phyloP scores from a whole-genome alignment of 495 filamentous ascomycete species.

The Pyrenula massariospora region DNA sequence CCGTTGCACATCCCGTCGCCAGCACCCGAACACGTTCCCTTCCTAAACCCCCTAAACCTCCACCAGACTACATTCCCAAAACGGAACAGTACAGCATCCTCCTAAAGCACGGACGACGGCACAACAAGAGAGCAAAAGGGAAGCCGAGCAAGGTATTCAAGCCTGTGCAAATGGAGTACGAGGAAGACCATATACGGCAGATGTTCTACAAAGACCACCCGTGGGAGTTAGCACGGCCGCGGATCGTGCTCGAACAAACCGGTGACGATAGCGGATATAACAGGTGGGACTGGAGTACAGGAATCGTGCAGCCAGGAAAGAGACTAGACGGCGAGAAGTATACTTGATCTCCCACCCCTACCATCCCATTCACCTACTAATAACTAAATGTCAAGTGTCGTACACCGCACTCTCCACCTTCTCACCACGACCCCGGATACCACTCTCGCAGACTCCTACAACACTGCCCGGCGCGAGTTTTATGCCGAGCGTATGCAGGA shows the following conservation, averaged over 20 bases:
- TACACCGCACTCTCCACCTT: slow-evolving; percentile 83
- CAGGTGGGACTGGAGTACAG: slow-evolving; percentile 76
- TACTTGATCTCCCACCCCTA: slow-evolving; percentile 6
- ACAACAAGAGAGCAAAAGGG: slow-evolving; percentile 26
- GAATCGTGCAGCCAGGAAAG: slow-evolving; percentile 64
- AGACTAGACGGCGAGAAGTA: slow-evolving; percentile 79
- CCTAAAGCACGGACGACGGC: slow-evolving; percentile 21
- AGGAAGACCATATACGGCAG: slow-evolving; percentile 70
- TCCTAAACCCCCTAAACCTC: neutral
- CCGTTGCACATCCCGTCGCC: slow-evolving; percentile 52
- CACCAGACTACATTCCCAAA: slow-evolving; percentile 9
- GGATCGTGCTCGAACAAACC: slow-evolving; percentile 72
- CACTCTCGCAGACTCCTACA: slow-evolving; percentile 62
- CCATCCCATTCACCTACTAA: neutral
- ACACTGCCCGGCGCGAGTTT: slow-evolving; percentile 80
- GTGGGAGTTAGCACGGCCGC: slow-evolving; percentile 89
- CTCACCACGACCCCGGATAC: slow-evolving; percentile 52
- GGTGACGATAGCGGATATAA: slow-evolving; percentile 64
- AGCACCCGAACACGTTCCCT: slow-evolving; percentile 31
- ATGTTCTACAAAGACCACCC: slow-evolving; percentile 89
- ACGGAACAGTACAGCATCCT: slow-evolving; percentile 23
- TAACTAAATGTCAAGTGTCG: slow-evolving; percentile 50
- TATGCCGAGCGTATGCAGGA: slow-evolving; percentile 70
- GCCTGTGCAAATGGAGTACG: slow-evolving; percentile 66
- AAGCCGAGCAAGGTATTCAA: slow-evolving; percentile 67